A percentile compares a stretch with the other conserved stretches of the same genome.
phyloP scores from a whole-genome alignment of 2,329 filamentous ascomycete genomes.

The Setomelanomma holmii region DNA sequence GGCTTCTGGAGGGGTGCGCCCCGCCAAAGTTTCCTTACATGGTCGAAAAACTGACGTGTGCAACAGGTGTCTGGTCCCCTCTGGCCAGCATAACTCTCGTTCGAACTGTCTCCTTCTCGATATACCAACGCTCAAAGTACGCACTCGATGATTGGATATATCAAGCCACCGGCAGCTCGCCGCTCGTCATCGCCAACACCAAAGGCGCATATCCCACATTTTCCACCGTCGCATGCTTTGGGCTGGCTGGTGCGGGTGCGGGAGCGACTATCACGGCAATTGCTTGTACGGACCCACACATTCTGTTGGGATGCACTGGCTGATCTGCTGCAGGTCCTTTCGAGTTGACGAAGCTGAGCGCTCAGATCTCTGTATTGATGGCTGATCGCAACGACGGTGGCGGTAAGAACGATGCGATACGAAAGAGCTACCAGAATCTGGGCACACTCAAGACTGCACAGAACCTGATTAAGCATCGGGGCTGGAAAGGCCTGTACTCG shows the following conservation, averaged over 20 bases:
- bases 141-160: conserved; percentile 74
- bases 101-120: conserved; percentile 78
- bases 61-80: conserved; percentile 75
- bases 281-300: conserved; percentile 63
- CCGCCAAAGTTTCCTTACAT: too few species aligned
- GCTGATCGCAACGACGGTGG: conserved; percentile 64
- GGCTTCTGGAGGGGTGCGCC: conserved; percentile 62
- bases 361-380: conserved; percentile 82
- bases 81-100: conserved; percentile 79
- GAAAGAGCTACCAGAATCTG: conserved; percentile 74
- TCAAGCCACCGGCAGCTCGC: conserved; percentile 69
- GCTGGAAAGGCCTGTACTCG: conserved; percentile 76
- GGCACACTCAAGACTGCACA: conserved; percentile 78
- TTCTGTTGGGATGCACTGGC: background rate
- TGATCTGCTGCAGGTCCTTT: conserved; percentile 68
- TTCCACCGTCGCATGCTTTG: conserved; percentile 78
- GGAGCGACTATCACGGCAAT: conserved; percentile 81
- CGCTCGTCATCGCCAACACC: conserved; percentile 74
- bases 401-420: conserved; percentile 45
- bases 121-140: conserved; percentile 81
- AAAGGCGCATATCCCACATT: conserved; percentile 74
- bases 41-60: conserved; percentile 19
- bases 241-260: conserved; percentile 77
- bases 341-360: conserved; percentile 87
- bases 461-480: conserved; percentile 78